Base-by-base conservation (phyloP, 176 grass and related monocot species). In the Aegilops tauschii region DNA sequence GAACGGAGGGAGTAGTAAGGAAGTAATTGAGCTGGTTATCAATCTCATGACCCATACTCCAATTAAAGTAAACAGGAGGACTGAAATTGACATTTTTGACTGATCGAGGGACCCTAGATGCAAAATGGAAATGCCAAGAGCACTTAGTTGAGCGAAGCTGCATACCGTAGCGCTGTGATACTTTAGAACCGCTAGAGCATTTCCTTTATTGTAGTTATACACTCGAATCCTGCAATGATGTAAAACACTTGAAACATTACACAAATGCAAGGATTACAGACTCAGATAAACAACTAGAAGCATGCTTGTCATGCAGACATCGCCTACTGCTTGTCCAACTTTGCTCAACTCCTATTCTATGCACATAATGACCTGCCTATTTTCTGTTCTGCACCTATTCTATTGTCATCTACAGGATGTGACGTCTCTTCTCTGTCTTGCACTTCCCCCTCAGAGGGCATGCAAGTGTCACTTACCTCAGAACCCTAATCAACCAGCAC, bases 141-240 rank as follows among this genome's bases (percentile, higher is more conserved):
- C 21, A 18, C 77, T 42, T 9, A 80, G 21, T 79, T 31, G 50
- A 88, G 31, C 6, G 5, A 76, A 80, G 61, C 79, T 67, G 72
- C 87, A 77, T 92, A 96, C 96, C 84, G 69, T 83, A 76, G 49
- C 88, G 77, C 76, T 93, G 76, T 96, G 96, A 80, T 98, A 98
- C 81, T 98, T 94, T 0, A 92, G 74, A 66, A 92, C 83, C 23
- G 96, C 90, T 25, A 98, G 82, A 69, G 92, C 82, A 68, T 92
- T 98, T 84, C 92, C 96, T 86, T 94, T 96, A 28, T 47, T 88
- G 85, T 94, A 98, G 84, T 94, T 92, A 82, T 95, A 92, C 36
- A 98, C 89, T 83, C 92, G 93, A 25, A 98, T 91, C 84, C 96
- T 98, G 88, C 31, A 86, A 90, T 23, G 32, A 50, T 31, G 9